Evolutionary conservation across 352 stramenopile genomes (phyloP), one percentile per base, ranked within the genome.

Genomic region (Pythium chondricola): DNA sequence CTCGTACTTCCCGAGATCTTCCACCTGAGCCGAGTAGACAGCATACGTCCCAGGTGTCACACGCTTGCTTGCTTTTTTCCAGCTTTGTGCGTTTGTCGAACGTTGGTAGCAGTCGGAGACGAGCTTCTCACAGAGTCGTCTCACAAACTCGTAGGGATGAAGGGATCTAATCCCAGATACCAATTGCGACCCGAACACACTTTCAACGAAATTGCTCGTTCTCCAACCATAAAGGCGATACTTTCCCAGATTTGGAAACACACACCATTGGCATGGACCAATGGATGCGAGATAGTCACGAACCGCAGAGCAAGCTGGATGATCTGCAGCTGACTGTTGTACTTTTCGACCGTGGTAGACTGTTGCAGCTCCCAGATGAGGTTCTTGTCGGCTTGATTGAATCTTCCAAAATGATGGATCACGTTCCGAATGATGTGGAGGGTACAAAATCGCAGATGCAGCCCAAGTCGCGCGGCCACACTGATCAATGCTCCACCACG

Each of bases 131-230:
- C 47, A 46, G 2, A 54, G 25, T 2, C 26, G 9, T 20, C 46
- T 36, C 2, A 54, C 39, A n/a, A 37, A 54, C 5, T 9, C 36
- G 20, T 43, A 54, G 18, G 36, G 47, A 40, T 38, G 30, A 2
- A 46, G 26, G 2, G 26, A 11, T 24, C 36, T 21, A 14, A 39
- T 38, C 2, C 47, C 35, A 2, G 26, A 11, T 3, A 54, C 27
- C 2, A 46, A 11, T 22, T 54, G 47, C 18, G 24, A 18, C 2
- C 47, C 36, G 37, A 54, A 54, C 6, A 54, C 35, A 11, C 43
- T 57, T 22, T 60, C 58, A 4, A 55, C 52, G 29, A 66, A 58
- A 21, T 66, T 66, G 31, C 42, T 61, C 1, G 48, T 57, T 13
- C 48, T 30, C 58, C 52, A 63, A 2, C 48, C 58, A 37, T 67